Evolutionary conservation across 2,329 filamentous ascomycete species (phyloP).

Genomic region (Myotisia sp.): DNA sequence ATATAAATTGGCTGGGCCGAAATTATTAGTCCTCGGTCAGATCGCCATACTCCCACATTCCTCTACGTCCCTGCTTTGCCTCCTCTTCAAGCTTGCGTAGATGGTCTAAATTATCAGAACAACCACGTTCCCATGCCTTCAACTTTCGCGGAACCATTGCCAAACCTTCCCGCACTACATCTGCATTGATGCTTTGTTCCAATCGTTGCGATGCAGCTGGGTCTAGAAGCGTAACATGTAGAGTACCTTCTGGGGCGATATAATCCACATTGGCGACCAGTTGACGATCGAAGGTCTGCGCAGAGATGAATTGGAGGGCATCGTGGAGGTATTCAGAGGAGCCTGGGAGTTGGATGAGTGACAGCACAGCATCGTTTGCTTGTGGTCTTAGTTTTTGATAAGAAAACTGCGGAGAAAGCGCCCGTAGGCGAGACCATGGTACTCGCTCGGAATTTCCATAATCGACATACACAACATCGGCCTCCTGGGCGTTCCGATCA

Average conservation of each 20-base stretch:
- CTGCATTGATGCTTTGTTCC: constrained; percentile 76
- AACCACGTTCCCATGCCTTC: constrained; percentile 75
- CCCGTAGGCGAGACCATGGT: constrained; percentile 68
- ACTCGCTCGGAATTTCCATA: constrained; percentile 89
- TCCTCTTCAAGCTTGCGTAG: constrained; percentile 59
- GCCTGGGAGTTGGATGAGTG: constrained; percentile 76
- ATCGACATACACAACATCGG: constrained; percentile 88
- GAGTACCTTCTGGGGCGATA: constrained; percentile 62
- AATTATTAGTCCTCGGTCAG: constrained; percentile 66
- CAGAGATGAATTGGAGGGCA: constrained; percentile 58
- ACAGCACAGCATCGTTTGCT: constrained; percentile 72
- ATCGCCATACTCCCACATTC: constrained; percentile 98
- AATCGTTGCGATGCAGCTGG: constrained; percentile 47
- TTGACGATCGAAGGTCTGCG: constrained; percentile 58
- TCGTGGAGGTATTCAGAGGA: constrained; percentile 72
- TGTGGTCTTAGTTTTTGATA: constrained; percentile 71
- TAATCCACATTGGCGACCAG: constrained; percentile 87
- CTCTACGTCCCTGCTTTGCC: constrained; percentile 65
- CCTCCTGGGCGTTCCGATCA: constrained; percentile 74
- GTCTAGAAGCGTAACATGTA: constrained; percentile 82
- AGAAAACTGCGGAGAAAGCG: constrained; percentile 67
- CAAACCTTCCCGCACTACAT: constrained; percentile 67
- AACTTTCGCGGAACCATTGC: constrained; percentile 88
- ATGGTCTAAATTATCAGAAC: constrained; percentile 55
- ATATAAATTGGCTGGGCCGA: too few relatives aligned